phyloP scores from a whole-genome alignment of 1,284 basidiomycete genomes.

The Tremellales sp. region DNA sequence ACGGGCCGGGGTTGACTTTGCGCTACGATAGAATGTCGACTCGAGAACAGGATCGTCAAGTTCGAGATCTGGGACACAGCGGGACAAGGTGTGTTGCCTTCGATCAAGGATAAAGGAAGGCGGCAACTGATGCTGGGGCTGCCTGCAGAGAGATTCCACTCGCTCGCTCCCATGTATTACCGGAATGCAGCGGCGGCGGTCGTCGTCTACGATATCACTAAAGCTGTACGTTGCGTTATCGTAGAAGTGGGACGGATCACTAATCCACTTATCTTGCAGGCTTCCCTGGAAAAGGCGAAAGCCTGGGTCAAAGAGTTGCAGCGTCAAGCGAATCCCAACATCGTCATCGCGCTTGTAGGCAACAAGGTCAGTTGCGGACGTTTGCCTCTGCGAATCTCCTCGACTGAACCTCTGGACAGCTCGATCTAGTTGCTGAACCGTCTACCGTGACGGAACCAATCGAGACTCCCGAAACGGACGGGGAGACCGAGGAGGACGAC shows the following conservation, averaged over 20 bases:
- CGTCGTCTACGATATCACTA: slow-evolving; percentile 94
- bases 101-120: background rate
- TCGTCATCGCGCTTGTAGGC: slow-evolving; percentile 93
- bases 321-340: slow-evolving; percentile 97
- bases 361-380: slow-evolving; percentile 63
- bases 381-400: background rate
- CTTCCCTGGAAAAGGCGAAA: slow-evolving; percentile 97
- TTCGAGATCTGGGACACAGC: slow-evolving; percentile 52
- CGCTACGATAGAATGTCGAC: slow-evolving; percentile 43
- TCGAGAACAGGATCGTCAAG: slow-evolving; percentile 51
- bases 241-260: background rate
- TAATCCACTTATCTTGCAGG: slow-evolving; percentile 30
- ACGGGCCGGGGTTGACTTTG: slow-evolving; percentile 3
- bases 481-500: slow-evolving; percentile 44
- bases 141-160: slow-evolving; percentile 43
- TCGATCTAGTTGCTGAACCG: slow-evolving; percentile 73
- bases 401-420: slow-evolving; percentile 27
- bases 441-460: slow-evolving; percentile 67
- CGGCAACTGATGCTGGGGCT: background rate
- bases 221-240: slow-evolving; percentile 37
- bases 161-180: slow-evolving; percentile 87
- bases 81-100: slow-evolving; percentile 38
- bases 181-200: slow-evolving; percentile 95
- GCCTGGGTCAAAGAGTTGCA: slow-evolving; percentile 99
- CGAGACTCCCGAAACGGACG: slow-evolving; percentile 45